Evolutionary conservation across 345 rosid species (phyloP), one percentile per base, ranked within the genome.

Genomic region (Eucalyptus marginata): DNA sequence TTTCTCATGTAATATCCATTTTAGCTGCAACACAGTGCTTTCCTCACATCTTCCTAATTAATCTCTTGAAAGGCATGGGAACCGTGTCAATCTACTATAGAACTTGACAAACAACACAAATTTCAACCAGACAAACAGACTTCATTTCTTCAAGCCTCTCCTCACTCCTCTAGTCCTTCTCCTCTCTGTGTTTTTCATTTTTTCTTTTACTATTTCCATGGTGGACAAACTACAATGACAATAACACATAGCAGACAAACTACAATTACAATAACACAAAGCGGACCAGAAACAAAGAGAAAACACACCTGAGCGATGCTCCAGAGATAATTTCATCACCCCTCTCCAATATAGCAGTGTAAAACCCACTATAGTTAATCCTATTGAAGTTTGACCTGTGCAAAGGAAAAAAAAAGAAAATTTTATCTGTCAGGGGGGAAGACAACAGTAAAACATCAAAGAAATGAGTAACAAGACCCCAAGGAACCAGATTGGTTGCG

Each of bases 301-400:
- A 58, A 88, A n/a, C 29, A 88, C 91, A 97, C 99, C 98, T 95
- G 92, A 96, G 90, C 90, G 98, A 97, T 88, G 99, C 97, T 49
- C 95, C 94, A 51, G 96, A 95, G 86, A 96, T 95, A 89, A 96
- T 94, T 90, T 97, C 98, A 56, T 97, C 98, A n/a, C 98, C 99
- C 90, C 96, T 96, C 92, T 97, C 99, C 90, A 97, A 90, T 87
- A 96, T 91, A 90, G 93, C 96, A 87, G 98, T 93, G 88, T 95
- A 96, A 91, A 97, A 97, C 68, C 99, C 96, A 89, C 93, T 86
- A 90, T 92, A 97, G 89, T 96, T 96, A 83, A 97, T 92, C 90
- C 99, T 90, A 87, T 94, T 95, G 91, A 96, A 96, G 94, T 97
- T 96, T 85, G 98, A 97, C 83, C 99, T 97, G 88, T 52, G 89